A percentile compares a stretch with the other conserved stretches of the same genome.
Evolutionary conservation across 768 basidiomycete genomes (phyloP).

Genomic region (Tulasnella sp.): DNA sequence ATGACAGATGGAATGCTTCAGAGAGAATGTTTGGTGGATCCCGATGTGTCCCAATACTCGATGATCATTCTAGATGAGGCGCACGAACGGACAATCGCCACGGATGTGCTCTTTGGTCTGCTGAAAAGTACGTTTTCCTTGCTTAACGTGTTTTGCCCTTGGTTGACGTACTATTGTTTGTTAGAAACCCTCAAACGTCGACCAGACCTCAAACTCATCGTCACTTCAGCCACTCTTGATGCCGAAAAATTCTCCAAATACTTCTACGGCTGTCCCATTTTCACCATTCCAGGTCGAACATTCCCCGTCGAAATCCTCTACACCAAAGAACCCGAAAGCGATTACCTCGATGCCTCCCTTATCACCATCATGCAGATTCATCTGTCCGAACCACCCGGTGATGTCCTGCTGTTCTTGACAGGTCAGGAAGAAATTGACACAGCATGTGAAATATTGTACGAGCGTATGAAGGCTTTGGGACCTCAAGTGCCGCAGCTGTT

Average conservation of each 20-base stretch:
- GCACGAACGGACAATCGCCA: constrained; percentile 96
- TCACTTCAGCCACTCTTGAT: constrained; percentile 97
- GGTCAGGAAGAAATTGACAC: constrained; percentile 97
- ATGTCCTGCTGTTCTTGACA: constrained; percentile 91
- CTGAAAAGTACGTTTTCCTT: constrained; percentile 51
- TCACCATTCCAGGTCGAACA: constrained; percentile 99
- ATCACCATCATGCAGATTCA: constrained; percentile 99
- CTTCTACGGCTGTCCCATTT: constrained; percentile 97
- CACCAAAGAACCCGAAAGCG: constrained; percentile 94
- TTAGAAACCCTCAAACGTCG: constrained; percentile 88
- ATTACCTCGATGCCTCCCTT: constrained; percentile 94
- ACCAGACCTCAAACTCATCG: constrained; percentile 92
- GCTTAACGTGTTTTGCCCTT: constrained; percentile 25
- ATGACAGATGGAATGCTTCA: constrained; percentile 99
- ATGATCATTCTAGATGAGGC: constrained; percentile 99
- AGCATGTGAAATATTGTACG: constrained; percentile 88
- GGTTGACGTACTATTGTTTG: constrained; percentile 19
- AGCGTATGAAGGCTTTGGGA: constrained; percentile 97
- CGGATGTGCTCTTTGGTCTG: constrained; percentile 92
- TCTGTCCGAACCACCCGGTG: constrained; percentile 95
- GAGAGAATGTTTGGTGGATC: constrained; percentile 92
- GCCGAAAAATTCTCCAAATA: constrained; percentile 99
- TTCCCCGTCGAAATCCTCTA: constrained; percentile 97
- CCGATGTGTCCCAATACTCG: constrained; percentile 81
- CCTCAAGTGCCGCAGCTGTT: constrained; percentile 97